Evolutionary conservation across 768 basidiomycete species (phyloP), one percentile per base, ranked within the genome.

Genomic region (Ephemerocybe angulata): DNA sequence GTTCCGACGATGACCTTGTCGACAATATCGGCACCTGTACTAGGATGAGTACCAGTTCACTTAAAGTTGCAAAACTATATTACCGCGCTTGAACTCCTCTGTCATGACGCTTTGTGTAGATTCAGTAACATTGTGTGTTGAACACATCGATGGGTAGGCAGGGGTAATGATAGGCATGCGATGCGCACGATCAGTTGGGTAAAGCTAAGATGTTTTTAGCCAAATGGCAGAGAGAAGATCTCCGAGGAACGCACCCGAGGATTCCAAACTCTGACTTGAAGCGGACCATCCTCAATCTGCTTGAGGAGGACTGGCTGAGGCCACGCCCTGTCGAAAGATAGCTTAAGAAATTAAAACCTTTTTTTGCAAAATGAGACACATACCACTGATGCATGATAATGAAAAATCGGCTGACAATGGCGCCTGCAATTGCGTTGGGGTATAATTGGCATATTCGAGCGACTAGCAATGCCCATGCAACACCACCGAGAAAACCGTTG

Each of bases 91-190:
- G 69, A 98, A 94, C 65, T 99, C 97, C 61, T 92, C 87, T 0
- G 90, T 95, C 79, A 97, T 93, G 52, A 99, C 90, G 79, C 88
- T 86, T 72, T 97, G 93, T 4, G 96, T 98, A 8, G 94, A 97
- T 40, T 84, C 83, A 50, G 93, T 94, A 57, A 98, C 95, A 63
- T 98, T 99, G 74, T 99, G 97, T 17, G 97, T 99, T 24, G 96
- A 85, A 69, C 96, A 98, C 96, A 99, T 99, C 5, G 96, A 87
- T 43, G 97, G 97, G 71, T 98, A 99, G 11, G 97, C 95, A 3
- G 97, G 97, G 1, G 97, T 99, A 63, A 99, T 98, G 65, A 99
- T 98, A 12, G 97, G 97, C 97, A 98, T 98, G 60, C 93, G 83
- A 72, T 99, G 97, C n/a, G 90, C 82, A 55, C 90, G 81, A 70